phyloP scores from a whole-genome alignment of 2,329 filamentous ascomycete genomes.

The Ophiosphaerella herpotricha region DNA sequence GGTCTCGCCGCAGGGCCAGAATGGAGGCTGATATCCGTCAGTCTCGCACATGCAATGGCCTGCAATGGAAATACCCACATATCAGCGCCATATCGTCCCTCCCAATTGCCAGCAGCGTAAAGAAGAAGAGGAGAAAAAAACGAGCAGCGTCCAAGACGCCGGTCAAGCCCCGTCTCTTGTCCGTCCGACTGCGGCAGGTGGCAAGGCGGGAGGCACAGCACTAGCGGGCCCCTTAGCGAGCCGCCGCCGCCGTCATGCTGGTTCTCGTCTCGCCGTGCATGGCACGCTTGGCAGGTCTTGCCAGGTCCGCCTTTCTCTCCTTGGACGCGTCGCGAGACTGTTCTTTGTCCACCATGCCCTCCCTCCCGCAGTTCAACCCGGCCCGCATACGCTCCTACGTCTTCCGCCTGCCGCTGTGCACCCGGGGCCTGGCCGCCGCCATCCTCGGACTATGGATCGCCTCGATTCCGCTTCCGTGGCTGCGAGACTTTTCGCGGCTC shows the following conservation, averaged over 20 bases:
- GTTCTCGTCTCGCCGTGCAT: not conserved
- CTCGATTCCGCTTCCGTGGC: slow-evolving; percentile 71
- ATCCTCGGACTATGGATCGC: slow-evolving; percentile 73
- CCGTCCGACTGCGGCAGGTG: slow-evolving; percentile 14
- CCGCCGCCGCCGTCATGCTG: slow-evolving; percentile 16
- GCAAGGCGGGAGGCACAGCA: slow-evolving; percentile 10
- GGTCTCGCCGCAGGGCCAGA: slow-evolving; percentile 76
- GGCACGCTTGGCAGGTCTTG: not conserved
- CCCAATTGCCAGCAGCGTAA: slow-evolving; percentile 11
- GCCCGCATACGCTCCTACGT: slow-evolving; percentile 78
- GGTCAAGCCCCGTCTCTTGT: not conserved
- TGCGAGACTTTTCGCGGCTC: slow-evolving; percentile 77
- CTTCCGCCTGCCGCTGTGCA: slow-evolving; percentile 84
- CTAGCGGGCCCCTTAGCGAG: slow-evolving; percentile 10
- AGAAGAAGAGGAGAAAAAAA: slow-evolving; percentile 1
- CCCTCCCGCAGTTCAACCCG: slow-evolving; percentile 68
- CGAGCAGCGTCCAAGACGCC: slow-evolving; percentile 5
- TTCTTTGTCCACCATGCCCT: slow-evolving; percentile 42
- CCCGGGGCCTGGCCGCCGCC: slow-evolving; percentile 68
- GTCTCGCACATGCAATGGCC: not conserved
- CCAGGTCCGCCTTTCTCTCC: slow-evolving; percentile 15
- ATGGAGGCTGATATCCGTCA: slow-evolving; percentile 55
- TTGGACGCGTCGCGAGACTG: slow-evolving; percentile 7
- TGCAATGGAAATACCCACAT: slow-evolving; percentile 25
- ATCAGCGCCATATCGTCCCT: slow-evolving; percentile 40